Base-by-base conservation (phyloP, 2,329 filamentous ascomycete genomes). In the Domatiomyces globalis region DNA sequence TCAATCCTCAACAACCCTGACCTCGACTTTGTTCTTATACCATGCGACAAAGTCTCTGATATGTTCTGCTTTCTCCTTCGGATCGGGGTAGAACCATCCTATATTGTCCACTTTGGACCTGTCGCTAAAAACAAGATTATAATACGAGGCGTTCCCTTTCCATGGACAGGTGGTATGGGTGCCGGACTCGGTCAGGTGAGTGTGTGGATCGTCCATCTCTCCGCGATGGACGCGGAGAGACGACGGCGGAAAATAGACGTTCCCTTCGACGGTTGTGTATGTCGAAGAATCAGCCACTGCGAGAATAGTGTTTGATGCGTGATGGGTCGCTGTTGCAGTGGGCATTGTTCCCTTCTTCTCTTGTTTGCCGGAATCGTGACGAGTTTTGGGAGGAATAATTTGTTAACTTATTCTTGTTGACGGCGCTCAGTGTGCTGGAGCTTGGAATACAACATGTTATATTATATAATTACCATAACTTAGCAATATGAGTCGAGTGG, bases 141-240 rank as follows among this genome's bases (percentile, higher is more conserved):
- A 80, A 61, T 80, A 80, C 44, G 68, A 73, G 3, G 77, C 76
- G 27, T 72, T 67, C 2, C 77, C 77, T 61, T 80, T 80, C 75
- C 76, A 80, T 0, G 71, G 70, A 51, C 77, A 80, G 47, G 68
- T 63, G 0, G 76, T 78, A 43, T 66, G 68, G 9, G 71, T 69
- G 12, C 69, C 64, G 5, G 74, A 75, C 17, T 67, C 63, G 43
- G 61, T 64, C 54, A 79, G 71, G 56, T 67, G 56, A 1, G 62
- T 67, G 51, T 72, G 66, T 25, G 22, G 22, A 25, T 25, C 22
- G 22, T 6, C 22, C 22, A 25, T 6, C 3, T 3, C 3, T 3
- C 22, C 22, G 6, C 22, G 3, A 25, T 25, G 22, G 22, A 25
- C 22, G 33, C 67, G 63, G 54, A 78, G 62, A 6, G 71, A 63